Base-by-base conservation (phyloP, 257 asterid species). In the Paulownia fortunei region DNA sequence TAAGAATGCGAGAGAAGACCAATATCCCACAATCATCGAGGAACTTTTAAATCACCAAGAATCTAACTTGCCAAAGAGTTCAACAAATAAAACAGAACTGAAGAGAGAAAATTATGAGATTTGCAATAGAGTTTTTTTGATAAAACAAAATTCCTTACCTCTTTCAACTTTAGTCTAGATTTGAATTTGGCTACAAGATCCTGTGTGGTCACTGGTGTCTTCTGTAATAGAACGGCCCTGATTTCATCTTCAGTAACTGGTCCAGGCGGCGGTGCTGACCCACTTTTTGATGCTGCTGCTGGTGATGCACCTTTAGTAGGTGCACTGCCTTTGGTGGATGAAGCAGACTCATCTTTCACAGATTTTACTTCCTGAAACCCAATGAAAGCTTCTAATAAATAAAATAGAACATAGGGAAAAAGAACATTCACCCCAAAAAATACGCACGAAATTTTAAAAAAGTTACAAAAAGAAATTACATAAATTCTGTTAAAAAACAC, bases 171-270 rank as follows among this genome's bases (percentile, higher is more conserved):
- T 51, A 96, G 87, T 67, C 99, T 91, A 61, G 97, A 89, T 86
- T 77, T 96, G 85, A 96, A 96, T 80, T 87, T 92, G 79, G 89
- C 90, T 60, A 96, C 97, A 55, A 96, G 98, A 80, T 93, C 98
- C 86, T 91, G 95, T 15, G 99, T 93, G 21, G 99, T 95, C 69
- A 95, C 92, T 47, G 86, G 91, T 49, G 83, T 84, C 79, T 80
- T 89, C 82, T 88, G 96, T 82, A 84, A 34, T 23, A 94, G 74
- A 42, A 95, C 96, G 49, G 89, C 94, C 85, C 92, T 88, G 59
- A 95, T 96, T 85, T 96, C 99, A 0, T 92, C 98, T 85, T 88
- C 98, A 15, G 97, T 86, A 75, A 92, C 97, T 8, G 97, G 96
- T 71, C 96, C 98, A 61, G 94, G 36, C 36, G 94, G 60, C 8